Base-by-base conservation (phyloP, 768 basidiomycete species). In the Russula lepida region DNA sequence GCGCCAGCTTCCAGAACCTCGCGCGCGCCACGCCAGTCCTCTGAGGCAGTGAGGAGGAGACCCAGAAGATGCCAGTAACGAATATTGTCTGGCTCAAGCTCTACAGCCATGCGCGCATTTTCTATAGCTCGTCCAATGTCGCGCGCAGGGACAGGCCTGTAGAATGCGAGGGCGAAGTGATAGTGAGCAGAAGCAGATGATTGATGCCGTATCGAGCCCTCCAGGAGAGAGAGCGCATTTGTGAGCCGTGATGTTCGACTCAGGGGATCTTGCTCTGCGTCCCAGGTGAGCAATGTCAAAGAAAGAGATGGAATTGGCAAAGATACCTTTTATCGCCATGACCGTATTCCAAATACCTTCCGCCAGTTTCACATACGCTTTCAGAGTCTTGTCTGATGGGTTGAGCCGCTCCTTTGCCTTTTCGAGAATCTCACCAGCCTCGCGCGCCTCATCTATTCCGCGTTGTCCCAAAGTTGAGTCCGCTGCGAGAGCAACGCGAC, bases 11-110 rank as follows among this genome's bases (percentile, higher is more conserved):
- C 89, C 41, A 95, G 72, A 4, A 94, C 84, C 61, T 84, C 84
- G 33, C 75, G 75, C 0, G 95, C 92, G 12, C 85, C 88, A 35
- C 73, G 73, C 89, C 91, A 92, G 65, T 92, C 85, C 64, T 88
- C 90, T 30, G 78, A 75, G 9, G 88, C 86, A 0, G 85, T 84
- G n/a, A 95, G 77, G 12, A 95, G 72, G 5, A 98, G 74, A 0
- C 89, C 92, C 0, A 98, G 78, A 17, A 98, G 80, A 72, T 98
- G 95, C 95, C 94, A 98, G 56, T 89, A 87, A 44, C 90, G 80
- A 27, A 89, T 71, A 61, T 82, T 79, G 33, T 71, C 74, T 0
- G 86, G 76, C 32, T 86, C 83, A 6, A 78, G 77, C 70, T 94
- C 88, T 3, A 95, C 83, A 1, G 93, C 89, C 4, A 76, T 68